Base-by-base conservation (phyloP, 371 early-diverging fungal species). In the Cokeromyces recurvatus region DNA sequence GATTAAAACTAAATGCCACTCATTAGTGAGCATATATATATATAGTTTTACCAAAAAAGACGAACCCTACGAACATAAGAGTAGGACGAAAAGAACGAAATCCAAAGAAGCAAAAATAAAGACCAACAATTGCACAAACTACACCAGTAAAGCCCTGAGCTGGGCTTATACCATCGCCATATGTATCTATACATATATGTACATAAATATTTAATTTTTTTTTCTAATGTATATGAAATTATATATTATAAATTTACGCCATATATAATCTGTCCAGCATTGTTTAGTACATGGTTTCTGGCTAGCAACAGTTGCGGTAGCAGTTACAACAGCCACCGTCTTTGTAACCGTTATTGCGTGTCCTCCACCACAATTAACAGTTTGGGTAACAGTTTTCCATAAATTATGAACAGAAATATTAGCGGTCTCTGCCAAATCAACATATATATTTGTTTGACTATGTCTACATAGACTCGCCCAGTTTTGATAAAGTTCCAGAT, bases 1-100 rank as follows among this genome's bases (percentile, higher is more conserved):
- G 38, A 37, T n/a, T 27, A 14, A 11, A n/a, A 1, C 22, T 25
- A 17, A 22, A 16, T 14, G 7, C 10, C n/a, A 19, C 1, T 12
- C 14, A 14, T 9, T 1, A 17, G 19, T 32, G 9, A 25, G 29
- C 8, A 20, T 29, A 29, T 5, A 29, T 29, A 8, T 11, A 29
- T 5, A 29, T 17, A 3, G 24, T 32, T 45, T 46, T 64, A 74
- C 74, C 74, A 52, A 72, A 71, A 37, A 74, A 67, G 21, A 77
- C 52, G 41, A 77, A 77, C 3, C 77, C 77, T n/a, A 59, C 54
- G 20, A 74, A 32, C 0, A 56, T 64, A 10, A 77, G 21, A 3
- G 77, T 67, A 19, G 71, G 70, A 0, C 70, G 66, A 38, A 67
- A 65, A 48, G 58, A 67, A 3, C 70, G 68, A 48, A 55, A 74